Base-by-base conservation (phyloP, 768 basidiomycete genomes). In the Leccinum ochraceum region DNA sequence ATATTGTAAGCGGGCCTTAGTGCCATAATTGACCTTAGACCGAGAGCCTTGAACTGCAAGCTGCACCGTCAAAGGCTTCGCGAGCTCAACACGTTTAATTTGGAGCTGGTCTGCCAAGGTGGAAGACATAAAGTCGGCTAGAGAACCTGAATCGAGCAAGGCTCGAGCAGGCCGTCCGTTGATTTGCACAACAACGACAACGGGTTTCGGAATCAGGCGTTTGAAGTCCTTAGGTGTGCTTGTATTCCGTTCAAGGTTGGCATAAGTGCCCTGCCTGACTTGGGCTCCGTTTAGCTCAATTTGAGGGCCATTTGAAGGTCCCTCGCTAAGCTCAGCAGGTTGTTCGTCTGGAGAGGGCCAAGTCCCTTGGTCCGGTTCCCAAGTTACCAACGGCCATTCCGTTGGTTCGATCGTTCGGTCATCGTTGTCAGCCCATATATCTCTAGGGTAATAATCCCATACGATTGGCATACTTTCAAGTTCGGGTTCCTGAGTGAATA, bases 81-180 rank as follows among this genome's bases (percentile, higher is more conserved):
- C 60, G 0, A 76, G 57, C 8, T 48, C 39, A 3, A 59, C 49
- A 0, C 26, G 10, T 4, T 48, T 13, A 0, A 75, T 7, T 0
- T 63, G 49, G 0, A 77, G 46, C 49, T 76, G 74, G 24, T 77
- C 66, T 0, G 65, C 72, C 0, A 77, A 4, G 0, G 61, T 73
- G 0, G 69, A 57, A 0, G 71, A 77, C 32, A 77, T 67, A n/a
- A 77, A 74, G 46, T 76, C 75, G 0, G 71, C 63, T 5, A 73
- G 14, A 0, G 71, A 76, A 1, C 74, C 70, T 0, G 67, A 60
- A n/a, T 77, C 70, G 0, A 76, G 16, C 4, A 74, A 42, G 0
- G 67, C 69, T 0, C 62, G 46, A 0, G 63, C 65, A 0, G 67
- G 59, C 1, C 64, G 54, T 0, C 72, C 68, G 20, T 75, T 69